Evolutionary conservation across 2,329 filamentous ascomycete genomes (phyloP).

Genomic region (Teratosphaeria gauchensis): DNA sequence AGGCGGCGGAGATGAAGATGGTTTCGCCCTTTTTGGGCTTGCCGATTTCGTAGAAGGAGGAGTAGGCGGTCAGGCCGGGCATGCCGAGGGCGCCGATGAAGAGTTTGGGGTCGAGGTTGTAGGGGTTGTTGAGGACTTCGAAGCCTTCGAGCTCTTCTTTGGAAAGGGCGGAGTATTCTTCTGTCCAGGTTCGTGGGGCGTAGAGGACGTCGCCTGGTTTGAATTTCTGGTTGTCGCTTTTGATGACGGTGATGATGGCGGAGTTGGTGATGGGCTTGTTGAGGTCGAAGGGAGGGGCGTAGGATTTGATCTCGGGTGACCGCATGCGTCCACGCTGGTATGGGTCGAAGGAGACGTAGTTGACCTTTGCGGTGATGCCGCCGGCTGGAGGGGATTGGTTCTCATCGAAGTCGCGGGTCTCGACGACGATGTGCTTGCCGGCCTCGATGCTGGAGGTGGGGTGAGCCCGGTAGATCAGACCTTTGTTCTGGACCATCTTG

Average conservation of each 20-base stretch:
- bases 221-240: constrained; percentile 56
- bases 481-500: constrained; percentile 58
- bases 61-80: constrained; percentile 68
- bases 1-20: constrained; percentile 72
- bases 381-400: constrained; percentile 50
- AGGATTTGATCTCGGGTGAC: constrained; percentile 53
- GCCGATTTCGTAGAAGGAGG: constrained; percentile 64
- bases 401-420: constrained; percentile 60
- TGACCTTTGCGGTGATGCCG: constrained; percentile 59
- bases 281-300: constrained; percentile 53
- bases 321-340: constrained; percentile 79
- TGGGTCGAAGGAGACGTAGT: constrained; percentile 71
- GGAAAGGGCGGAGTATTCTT: constrained; percentile 55
- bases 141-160: constrained; percentile 31
- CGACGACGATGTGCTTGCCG: constrained; percentile 60
- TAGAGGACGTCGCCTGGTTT: constrained; percentile 57
- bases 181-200: constrained; percentile 26
- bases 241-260: constrained; percentile 59
- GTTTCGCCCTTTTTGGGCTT: constrained; percentile 68
- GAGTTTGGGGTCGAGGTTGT: constrained; percentile 53
- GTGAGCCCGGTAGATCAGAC: constrained; percentile 55
- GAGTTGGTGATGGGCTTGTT: constrained; percentile 55
- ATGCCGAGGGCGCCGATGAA: constrained; percentile 72
- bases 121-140: constrained; percentile 57
- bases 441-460: constrained; percentile 58